These are phyloP conservation scores for Amylostereum areolatum DNA, from an alignment of 1,284 basidiomycete species.

Conservation along the genomic window DNA sequence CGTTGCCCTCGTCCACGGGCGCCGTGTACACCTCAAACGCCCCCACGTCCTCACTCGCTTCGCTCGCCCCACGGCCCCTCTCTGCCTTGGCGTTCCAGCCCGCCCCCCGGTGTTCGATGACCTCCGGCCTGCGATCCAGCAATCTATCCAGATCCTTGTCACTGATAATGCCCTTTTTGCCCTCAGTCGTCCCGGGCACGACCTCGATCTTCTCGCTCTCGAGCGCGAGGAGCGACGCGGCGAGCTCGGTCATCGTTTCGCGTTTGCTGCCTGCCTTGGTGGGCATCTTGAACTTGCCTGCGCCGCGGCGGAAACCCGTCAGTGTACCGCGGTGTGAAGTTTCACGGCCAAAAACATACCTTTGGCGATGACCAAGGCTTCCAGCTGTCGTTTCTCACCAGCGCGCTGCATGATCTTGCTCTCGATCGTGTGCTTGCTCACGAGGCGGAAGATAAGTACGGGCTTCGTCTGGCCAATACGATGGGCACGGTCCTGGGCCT, in stretches of 20 bases:
- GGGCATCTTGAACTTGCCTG: slow-evolving; percentile 79
- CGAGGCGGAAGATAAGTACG: slow-evolving; percentile 84
- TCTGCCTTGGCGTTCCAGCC: slow-evolving; percentile 64
- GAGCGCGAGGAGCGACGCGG: slow-evolving; percentile 71
- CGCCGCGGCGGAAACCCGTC: background rate
- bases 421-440: slow-evolving; percentile 87
- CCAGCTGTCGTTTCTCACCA: slow-evolving; percentile 83
- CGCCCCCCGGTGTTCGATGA: slow-evolving; percentile 69
- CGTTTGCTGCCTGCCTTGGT: slow-evolving; percentile 37
- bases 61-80: slow-evolving; percentile 14
- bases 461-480: slow-evolving; percentile 91
- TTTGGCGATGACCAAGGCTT: slow-evolving; percentile 92
- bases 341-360: slow-evolving; percentile 48
- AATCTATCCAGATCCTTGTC: slow-evolving; percentile 77
- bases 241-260: slow-evolving; percentile 75
- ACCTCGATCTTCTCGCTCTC: slow-evolving; percentile 89
- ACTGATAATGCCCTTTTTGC: slow-evolving; percentile 68
- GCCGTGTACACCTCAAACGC: slow-evolving; percentile 85
- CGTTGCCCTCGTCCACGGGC: slow-evolving; percentile 61
- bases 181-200: slow-evolving; percentile 68
- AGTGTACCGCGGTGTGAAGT: no score
- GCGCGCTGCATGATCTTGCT: slow-evolving; percentile 88
- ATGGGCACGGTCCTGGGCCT: slow-evolving; percentile 94
- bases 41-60: slow-evolving; percentile 37
- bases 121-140: slow-evolving; percentile 76